Conservation (phyloP, 2,329 filamentous ascomycete genomes). For the Phaeoacremonium minimum region DNA sequence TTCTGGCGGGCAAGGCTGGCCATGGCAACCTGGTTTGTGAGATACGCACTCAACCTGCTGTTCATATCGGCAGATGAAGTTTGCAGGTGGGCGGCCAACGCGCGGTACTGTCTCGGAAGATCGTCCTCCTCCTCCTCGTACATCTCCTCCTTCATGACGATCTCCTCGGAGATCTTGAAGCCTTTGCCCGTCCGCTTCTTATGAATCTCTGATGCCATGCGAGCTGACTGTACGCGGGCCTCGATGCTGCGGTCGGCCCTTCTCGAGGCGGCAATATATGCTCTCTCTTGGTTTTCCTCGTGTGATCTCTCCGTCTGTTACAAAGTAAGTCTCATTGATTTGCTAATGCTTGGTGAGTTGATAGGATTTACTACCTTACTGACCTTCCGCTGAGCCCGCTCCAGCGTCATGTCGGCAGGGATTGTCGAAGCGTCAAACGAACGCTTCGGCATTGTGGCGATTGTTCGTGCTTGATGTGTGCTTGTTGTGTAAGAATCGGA, state of each 20-base stretch:
- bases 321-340: too few species aligned
- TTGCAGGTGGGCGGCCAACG: slow-evolving; percentile 57
- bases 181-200: slow-evolving; percentile 80
- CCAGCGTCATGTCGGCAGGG: not conserved
- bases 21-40: slow-evolving; percentile 37
- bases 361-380: too few species aligned
- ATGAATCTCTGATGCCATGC: slow-evolving; percentile 86
- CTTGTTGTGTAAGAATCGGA: too few species aligned
- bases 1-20: slow-evolving; percentile 36
- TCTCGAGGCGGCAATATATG: slow-evolving; percentile 87
- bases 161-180: slow-evolving; percentile 77
- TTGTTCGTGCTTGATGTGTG: too few species aligned
- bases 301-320: slow-evolving; percentile 68
- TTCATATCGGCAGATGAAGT: slow-evolving; percentile 59
- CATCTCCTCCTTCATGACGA: slow-evolving; percentile 89
- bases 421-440: too few species aligned
- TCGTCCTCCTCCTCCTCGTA: slow-evolving; percentile 94
- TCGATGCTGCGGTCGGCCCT: slow-evolving; percentile 83
- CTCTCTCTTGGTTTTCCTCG: slow-evolving; percentile 80
- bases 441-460: too few species aligned
- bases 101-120: slow-evolving; percentile 59
- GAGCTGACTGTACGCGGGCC: slow-evolving; percentile 81
- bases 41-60: slow-evolving; percentile 48
- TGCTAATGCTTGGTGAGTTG: not conserved
- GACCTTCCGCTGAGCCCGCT: not conserved